Percentiles rank a stretch among this genome's conserved stretches.
Evolutionary conservation across 2,329 filamentous ascomycete species (phyloP).

Genomic region (Chaetomium olivaceum): DNA sequence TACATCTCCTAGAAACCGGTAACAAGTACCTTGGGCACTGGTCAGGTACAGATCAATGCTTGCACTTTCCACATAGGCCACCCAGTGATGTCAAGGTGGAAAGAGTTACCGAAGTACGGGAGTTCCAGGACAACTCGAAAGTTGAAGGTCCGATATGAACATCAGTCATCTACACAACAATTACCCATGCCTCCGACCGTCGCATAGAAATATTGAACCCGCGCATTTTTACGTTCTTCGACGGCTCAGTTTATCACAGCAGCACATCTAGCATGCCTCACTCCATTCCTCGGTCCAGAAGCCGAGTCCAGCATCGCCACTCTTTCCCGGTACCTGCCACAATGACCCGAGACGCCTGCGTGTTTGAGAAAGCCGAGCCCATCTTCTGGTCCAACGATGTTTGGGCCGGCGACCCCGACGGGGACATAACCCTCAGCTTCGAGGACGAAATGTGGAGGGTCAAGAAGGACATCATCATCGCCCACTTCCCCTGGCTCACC

Average conservation of each 20-base stretch:
- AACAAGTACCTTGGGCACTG: neutral
- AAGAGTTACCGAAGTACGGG: neutral
- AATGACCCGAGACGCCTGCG: neutral
- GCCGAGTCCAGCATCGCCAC: neutral
- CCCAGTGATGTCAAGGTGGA: neutral
- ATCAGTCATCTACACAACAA: neutral
- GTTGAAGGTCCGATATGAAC: neutral
- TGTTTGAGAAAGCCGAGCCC: neutral
- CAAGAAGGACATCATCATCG: constrained; percentile 9
- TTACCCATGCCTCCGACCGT: neutral
- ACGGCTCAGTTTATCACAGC: neutral
- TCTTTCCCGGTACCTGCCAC: neutral
- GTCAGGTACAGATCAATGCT: neutral
- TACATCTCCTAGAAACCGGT: neutral
- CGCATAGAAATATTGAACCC: neutral
- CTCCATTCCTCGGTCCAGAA: neutral
- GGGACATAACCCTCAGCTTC: constrained; percentile 16
- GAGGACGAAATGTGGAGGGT: constrained; percentile 13
- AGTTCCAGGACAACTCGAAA: neutral
- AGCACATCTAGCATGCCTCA: neutral
- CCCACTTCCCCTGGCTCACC: constrained; percentile 13
- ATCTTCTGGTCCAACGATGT: neutral
- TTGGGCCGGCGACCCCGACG: constrained; percentile 15
- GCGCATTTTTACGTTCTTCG: neutral
- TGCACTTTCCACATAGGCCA: neutral